Conservation (phyloP, 768 basidiomycete species). For the Rhizopogon salebrosus region DNA sequence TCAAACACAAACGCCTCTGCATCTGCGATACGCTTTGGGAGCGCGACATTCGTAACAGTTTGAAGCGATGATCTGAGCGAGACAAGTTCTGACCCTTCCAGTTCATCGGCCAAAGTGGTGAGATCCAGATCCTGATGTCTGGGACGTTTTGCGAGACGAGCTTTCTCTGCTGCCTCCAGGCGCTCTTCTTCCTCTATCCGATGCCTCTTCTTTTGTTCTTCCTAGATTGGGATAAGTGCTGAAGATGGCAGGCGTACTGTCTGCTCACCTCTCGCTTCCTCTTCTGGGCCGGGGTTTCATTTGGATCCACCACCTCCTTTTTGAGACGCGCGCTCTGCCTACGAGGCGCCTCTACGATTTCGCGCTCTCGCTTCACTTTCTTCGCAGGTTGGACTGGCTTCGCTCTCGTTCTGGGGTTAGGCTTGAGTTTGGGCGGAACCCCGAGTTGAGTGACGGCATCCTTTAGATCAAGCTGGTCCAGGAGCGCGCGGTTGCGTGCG, state of each 20-base stretch:
- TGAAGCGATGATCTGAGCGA: constrained; percentile 43
- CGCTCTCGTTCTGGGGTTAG: constrained; percentile 34
- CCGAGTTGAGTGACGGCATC: constrained; percentile 47
- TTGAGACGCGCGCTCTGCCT: constrained; percentile 65
- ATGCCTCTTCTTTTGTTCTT: constrained; percentile 44
- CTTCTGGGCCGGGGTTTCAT: constrained; percentile 62
- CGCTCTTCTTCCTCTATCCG: constrained; percentile 58
- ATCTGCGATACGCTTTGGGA: constrained; percentile 35
- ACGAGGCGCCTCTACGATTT: constrained; percentile 41
- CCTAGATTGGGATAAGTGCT: constrained; percentile 23
- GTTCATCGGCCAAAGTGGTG: constrained; percentile 41
- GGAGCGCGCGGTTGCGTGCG: constrained; percentile 69
- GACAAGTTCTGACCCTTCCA: constrained; percentile 37
- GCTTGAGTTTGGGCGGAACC: constrained; percentile 35
- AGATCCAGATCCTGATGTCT: constrained; percentile 65
- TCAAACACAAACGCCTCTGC: constrained; percentile 51
- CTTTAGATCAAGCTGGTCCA: constrained; percentile 66
- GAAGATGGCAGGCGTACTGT: neutral
- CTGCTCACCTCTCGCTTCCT: constrained; percentile 58
- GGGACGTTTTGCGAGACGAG: constrained; percentile 59
- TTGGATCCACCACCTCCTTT: constrained; percentile 42
- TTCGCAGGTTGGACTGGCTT: constrained; percentile 62
- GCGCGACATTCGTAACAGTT: constrained; percentile 28
- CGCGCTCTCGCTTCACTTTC: constrained; percentile 45
- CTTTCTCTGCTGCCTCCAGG: constrained; percentile 56